phyloP scores from a whole-genome alignment of 202 grass and related monocot species.

The Tripidium arundinaceum region DNA sequence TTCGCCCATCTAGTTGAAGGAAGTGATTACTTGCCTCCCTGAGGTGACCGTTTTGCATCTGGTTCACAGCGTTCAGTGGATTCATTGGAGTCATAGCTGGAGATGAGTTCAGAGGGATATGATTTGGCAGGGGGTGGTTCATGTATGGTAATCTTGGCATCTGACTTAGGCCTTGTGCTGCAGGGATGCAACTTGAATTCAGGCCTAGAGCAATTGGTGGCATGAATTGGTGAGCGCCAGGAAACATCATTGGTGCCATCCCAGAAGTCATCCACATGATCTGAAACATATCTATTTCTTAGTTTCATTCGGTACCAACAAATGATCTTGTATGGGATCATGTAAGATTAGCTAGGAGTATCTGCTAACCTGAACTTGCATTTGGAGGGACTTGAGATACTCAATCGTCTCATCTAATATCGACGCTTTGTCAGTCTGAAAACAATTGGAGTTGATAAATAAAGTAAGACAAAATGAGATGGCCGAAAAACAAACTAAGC shows the following conservation, averaged over 20 bases:
- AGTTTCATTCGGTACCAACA: slow-evolving; percentile 10
- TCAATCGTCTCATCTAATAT: slow-evolving; percentile 94
- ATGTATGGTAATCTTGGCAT: slow-evolving; percentile 56
- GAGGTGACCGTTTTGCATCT: slow-evolving; percentile 60
- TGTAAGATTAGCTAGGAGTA: neutral
- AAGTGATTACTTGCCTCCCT: slow-evolving; percentile 41
- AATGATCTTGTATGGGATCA: neutral
- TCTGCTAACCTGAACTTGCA: slow-evolving; percentile 81
- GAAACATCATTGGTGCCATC: slow-evolving; percentile 77
- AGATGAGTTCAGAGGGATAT: slow-evolving; percentile 50
- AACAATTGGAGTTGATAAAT: neutral
- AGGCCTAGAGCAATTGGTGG: slow-evolving; percentile 58
- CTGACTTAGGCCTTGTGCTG: slow-evolving; percentile 59
- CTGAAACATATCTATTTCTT: slow-evolving; percentile 31
- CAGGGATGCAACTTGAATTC: slow-evolving; percentile 43
- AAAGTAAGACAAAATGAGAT: neutral
- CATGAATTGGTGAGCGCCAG: slow-evolving; percentile 65
- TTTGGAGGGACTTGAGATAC: slow-evolving; percentile 92
- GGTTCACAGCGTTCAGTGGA: slow-evolving; percentile 42
- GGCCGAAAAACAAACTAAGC: neutral
- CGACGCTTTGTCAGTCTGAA: slow-evolving; percentile 89
- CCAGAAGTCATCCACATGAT: slow-evolving; percentile 96
- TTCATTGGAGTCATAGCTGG: slow-evolving; percentile 53
- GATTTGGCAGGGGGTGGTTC: slow-evolving; percentile 48
- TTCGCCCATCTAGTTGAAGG: slow-evolving; percentile 34